Conservation (phyloP, 768 basidiomycete genomes). For the Leucosporidium creatinivorum region DNA sequence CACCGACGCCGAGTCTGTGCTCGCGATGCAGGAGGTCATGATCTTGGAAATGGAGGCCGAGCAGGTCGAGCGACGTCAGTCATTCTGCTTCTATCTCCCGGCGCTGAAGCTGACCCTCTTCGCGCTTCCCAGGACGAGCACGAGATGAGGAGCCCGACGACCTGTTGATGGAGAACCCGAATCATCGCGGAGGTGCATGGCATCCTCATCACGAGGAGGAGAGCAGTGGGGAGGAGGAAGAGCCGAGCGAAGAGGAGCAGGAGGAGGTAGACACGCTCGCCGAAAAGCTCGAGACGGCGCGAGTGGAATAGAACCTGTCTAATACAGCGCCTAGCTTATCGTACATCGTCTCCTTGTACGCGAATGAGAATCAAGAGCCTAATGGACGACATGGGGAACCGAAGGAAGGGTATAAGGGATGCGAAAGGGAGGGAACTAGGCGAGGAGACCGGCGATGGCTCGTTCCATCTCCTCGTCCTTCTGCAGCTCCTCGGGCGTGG, state of each 20-base stretch:
- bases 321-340: too few species aligned
- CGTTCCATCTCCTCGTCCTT: constrained; percentile 34
- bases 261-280: constrained; percentile 28
- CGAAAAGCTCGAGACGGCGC: constrained; percentile 18
- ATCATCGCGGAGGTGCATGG: constrained; percentile 30
- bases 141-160: constrained; percentile 32
- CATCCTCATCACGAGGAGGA: constrained; percentile 25
- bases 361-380: too few species aligned
- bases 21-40: constrained; percentile 50
- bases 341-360: too few species aligned
- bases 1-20: constrained; percentile 55
- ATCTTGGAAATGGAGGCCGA: constrained; percentile 45
- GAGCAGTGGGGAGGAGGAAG: constrained; percentile 3
- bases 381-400: too few species aligned
- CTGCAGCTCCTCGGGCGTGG: constrained; percentile 26
- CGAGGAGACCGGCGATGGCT: constrained; percentile 26
- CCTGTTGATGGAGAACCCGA: constrained; percentile 34
- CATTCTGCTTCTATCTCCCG: too few species aligned
- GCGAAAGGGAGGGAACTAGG: too few species aligned
- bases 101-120: neutral
- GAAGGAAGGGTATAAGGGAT: too few species aligned
- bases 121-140: constrained; percentile 11
- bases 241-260: constrained; percentile 15
- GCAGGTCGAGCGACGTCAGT: constrained; percentile 30
- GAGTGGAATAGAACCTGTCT: too few species aligned